Evolutionary conservation across 148 eudicot genomes (phyloP).

Genomic region (Rhododendron vialii): DNA sequence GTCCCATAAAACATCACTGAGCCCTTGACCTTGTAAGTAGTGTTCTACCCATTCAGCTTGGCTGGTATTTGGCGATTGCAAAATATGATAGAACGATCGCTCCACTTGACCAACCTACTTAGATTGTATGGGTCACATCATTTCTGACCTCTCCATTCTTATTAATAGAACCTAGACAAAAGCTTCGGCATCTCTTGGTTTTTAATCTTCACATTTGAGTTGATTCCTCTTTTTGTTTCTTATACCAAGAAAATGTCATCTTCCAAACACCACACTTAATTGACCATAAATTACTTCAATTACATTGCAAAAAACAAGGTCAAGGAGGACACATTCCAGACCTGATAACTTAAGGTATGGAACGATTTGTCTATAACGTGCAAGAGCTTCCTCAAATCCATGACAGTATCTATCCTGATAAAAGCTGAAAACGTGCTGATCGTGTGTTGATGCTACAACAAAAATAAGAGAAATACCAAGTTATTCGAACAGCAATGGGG

Average conservation of each 20-base stretch:
- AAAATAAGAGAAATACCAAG: not conserved
- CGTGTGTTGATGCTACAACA: conserved; percentile 54
- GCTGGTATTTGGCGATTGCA: not conserved
- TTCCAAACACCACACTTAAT: not conserved
- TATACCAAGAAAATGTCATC: not conserved
- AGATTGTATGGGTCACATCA: not conserved
- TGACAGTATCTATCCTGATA: conserved; percentile 59
- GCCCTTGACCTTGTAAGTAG: not conserved
- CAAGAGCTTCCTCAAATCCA: conserved; percentile 83
- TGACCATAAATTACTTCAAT: not conserved
- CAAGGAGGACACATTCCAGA: conserved; percentile 10
- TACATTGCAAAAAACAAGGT: conserved; percentile 6
- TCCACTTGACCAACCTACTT: not conserved
- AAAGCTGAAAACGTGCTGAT: conserved; percentile 67
- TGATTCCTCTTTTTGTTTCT: not conserved
- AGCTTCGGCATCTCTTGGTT: not conserved
- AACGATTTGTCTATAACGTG: conserved; percentile 60
- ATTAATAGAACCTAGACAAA: not conserved
- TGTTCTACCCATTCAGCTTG: not conserved
- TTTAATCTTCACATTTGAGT: not conserved
- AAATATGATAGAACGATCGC: not conserved
- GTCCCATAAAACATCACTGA: not conserved
- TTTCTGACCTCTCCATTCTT: not conserved
- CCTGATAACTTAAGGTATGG: conserved; percentile 65
- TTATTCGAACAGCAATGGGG: not conserved